These are phyloP conservation scores for Leishmania braziliensis DNA, from an alignment of 208 protist species.

Conservation along the genomic window DNA sequence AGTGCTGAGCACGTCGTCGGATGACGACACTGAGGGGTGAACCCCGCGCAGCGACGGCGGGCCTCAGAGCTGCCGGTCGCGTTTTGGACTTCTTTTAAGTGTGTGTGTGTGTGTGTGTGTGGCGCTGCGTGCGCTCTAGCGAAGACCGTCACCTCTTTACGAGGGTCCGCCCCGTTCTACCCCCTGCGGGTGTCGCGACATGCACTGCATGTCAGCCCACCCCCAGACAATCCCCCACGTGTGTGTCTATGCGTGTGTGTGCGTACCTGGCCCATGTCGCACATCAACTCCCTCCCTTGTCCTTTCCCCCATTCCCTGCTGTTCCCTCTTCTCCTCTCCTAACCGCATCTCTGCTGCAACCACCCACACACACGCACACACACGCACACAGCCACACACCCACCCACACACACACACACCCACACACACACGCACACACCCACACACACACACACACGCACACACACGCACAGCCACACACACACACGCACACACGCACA, in stretches of 20 bases:
- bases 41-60: background rate
- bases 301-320: background rate
- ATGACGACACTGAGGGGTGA: constrained; percentile 24
- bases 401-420: background rate
- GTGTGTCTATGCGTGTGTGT: background rate
- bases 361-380: background rate
- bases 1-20: constrained; percentile 52
- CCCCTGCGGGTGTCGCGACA: background rate
- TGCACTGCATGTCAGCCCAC: background rate
- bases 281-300: background rate
- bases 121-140: background rate
- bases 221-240: background rate
- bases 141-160: background rate
- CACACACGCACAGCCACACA: background rate
- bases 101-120: background rate
- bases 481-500: background rate
- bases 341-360: background rate
- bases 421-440: background rate
- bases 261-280: background rate
- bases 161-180: background rate
- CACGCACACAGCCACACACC: background rate
- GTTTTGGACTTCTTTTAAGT: background rate
- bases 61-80: background rate
- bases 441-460: background rate
- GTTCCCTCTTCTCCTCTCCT: background rate